Conservation (phyloP, 331 rosid species). For the Malus hybrid region DNA sequence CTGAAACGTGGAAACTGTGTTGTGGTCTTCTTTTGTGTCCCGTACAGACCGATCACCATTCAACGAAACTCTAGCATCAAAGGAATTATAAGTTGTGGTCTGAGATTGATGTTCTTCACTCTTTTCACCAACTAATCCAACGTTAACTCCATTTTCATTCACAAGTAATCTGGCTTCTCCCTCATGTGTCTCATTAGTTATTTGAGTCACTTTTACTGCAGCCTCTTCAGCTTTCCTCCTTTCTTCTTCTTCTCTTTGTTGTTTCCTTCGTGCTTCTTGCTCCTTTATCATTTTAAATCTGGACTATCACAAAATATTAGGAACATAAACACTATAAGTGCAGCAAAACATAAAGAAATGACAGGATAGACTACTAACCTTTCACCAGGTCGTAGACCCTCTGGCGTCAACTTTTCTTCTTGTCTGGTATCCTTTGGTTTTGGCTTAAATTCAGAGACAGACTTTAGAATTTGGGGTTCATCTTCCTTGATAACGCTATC, state of each 20-base stretch:
- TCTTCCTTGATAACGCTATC: conserved; percentile 39
- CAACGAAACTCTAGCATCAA: conserved; percentile 35
- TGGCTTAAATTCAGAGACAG: conserved; percentile 35
- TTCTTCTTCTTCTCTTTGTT: conserved; percentile 69
- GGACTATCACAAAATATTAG: conserved; percentile 23
- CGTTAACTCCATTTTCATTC: conserved; percentile 30
- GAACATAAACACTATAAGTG: neutral
- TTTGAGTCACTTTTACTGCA: conserved; percentile 32
- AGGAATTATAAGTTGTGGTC: conserved; percentile 18
- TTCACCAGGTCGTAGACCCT: conserved; percentile 68
- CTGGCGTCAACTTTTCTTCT: conserved; percentile 40
- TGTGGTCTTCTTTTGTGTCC: conserved; percentile 37
- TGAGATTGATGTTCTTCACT: conserved; percentile 28
- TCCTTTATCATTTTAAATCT: conserved; percentile 80
- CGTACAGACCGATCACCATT: conserved; percentile 40
- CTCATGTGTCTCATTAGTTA: conserved; percentile 20
- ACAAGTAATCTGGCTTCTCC: conserved; percentile 21
- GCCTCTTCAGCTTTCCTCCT: conserved; percentile 51
- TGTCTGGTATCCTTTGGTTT: conserved; percentile 19
- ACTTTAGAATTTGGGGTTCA: conserved; percentile 32
- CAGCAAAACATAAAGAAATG: neutral
- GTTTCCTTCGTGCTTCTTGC: conserved; percentile 61
- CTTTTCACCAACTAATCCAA: conserved; percentile 19
- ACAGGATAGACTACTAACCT: conserved; percentile 35
- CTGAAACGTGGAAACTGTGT: conserved; percentile 20